Evolutionary conservation across 768 basidiomycete genomes (phyloP), one percentile per base, ranked within the genome.

Genomic region (Tricholoma furcatifolium): DNA sequence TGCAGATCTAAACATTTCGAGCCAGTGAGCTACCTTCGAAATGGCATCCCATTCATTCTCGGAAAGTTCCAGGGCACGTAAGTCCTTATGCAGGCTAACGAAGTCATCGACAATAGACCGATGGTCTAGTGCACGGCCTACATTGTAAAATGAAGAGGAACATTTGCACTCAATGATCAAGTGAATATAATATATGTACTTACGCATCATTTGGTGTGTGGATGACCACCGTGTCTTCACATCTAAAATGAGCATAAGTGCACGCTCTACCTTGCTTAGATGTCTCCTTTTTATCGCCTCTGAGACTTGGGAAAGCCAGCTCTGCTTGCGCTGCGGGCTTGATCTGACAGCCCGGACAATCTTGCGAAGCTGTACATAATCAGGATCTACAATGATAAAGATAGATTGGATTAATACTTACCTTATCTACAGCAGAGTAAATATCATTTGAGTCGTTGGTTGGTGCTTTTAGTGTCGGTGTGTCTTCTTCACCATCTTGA

Each of bases 131-230:
- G 64, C 59, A 18, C 57, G 52, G 2, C 55, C 62, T 43, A n/a
- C 24, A 12, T 18, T 23, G n/a, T 40, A n/a, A n/a, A n/a, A n/a
- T n/a, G n/a, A n/a, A n/a, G n/a, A n/a, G n/a, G n/a, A n/a, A n/a
- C n/a, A n/a, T n/a, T n/a, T n/a, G 7, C 34, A 7, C 34, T 14
- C 7, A 34, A 34, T 7, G 8, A 34, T 7, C 7, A 38, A n/a
- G 9, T 17, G 58, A 61, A n/a, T n/a, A n/a, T n/a, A n/a, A n/a
- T n/a, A n/a, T n/a, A n/a, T n/a, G n/a, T n/a, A n/a, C n/a, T 20
- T 50, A 69, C 59, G 51, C 24, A 69, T 55, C 67, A 67, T 69
- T 34, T 66, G 60, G 41, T 68, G 65, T 5, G 66, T 68, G 10
- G 65, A 70, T 1, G 61, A 58, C 68, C 67, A 70, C 1, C 57